phyloP scores from a whole-genome alignment of 116 monocot genomes.

The Papilionanthe hybrid region DNA sequence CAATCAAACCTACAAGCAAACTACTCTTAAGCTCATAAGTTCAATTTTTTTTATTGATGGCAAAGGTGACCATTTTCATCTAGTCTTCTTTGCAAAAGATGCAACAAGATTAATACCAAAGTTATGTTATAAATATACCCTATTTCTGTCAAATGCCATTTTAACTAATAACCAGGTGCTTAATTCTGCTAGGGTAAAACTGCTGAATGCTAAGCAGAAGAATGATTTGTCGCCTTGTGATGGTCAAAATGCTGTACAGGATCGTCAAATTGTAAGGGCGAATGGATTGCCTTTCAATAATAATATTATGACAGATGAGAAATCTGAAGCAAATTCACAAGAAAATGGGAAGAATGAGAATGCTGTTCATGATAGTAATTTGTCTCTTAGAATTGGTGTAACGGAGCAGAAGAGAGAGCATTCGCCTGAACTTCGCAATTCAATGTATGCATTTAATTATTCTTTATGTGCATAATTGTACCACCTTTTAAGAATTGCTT shows the following conservation, averaged over 20 bases:
- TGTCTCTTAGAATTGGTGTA: background rate
- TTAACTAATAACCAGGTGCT: background rate
- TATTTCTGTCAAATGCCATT: background rate
- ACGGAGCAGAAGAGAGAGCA: background rate
- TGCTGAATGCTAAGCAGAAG: background rate
- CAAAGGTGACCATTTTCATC: background rate
- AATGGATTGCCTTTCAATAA: background rate
- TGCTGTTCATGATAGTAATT: background rate
- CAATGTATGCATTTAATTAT: background rate
- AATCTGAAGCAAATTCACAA: background rate
- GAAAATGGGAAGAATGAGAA: background rate
- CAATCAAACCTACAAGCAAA: too few relatives aligned
- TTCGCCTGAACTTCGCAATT: background rate
- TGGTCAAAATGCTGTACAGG: background rate
- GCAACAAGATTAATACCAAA: background rate
- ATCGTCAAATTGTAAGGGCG: background rate
- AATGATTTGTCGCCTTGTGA: background rate
- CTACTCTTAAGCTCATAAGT: background rate
- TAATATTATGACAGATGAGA: background rate
- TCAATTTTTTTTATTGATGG: background rate
- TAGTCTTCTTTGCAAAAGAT: background rate
- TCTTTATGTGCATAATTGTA: background rate
- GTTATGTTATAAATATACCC: background rate
- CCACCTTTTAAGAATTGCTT: background rate
- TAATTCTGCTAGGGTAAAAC: background rate